Conservation (phyloP, 495 filamentous ascomycete species). For the Pseudoneurospora amorphoporcata region DNA sequence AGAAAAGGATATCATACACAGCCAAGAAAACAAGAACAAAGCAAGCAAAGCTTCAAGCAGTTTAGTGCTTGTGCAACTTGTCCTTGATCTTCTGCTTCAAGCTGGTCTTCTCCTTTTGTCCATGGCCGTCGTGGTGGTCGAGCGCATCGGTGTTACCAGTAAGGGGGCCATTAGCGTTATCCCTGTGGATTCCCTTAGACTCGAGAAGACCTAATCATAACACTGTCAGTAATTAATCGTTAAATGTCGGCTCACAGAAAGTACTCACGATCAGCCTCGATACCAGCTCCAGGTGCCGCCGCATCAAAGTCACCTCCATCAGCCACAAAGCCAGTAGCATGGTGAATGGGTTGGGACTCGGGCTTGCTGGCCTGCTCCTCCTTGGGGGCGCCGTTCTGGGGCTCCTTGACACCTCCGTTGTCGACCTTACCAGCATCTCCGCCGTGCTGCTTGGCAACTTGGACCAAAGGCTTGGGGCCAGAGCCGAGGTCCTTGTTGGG, state of each 20-base stretch:
- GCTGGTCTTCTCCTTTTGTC: conserved; percentile 21
- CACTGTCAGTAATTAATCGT: not conserved
- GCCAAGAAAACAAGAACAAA: not conserved
- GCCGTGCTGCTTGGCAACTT: conserved; percentile 32
- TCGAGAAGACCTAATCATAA: conserved; percentile 29
- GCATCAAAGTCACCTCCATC: conserved; percentile 63
- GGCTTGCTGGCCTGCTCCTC: conserved; percentile 15
- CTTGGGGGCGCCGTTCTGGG: conserved; percentile 3
- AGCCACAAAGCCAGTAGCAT: conserved; percentile 38
- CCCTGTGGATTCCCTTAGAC: conserved; percentile 28
- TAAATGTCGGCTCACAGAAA: not conserved
- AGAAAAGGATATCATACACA: not conserved
- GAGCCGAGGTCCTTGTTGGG: conserved; percentile 32
- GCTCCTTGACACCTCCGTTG: conserved; percentile 1
- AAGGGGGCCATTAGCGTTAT: not conserved
- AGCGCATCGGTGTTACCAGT: not conserved
- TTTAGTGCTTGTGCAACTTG: conserved; percentile 28
- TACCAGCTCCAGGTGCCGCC: conserved; percentile 47
- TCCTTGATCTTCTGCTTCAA: conserved; percentile 38
- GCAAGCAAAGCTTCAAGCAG: not conserved
- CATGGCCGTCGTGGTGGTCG: not conserved
- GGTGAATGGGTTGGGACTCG: not conserved
- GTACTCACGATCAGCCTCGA: conserved; percentile 53
- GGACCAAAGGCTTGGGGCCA: conserved; percentile 30
- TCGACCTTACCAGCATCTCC: conserved; percentile 25